Evolutionary conservation across 371 early-diverging fungal species (phyloP), one percentile per base, ranked within the genome.

Genomic region (Mortierella sp.): DNA sequence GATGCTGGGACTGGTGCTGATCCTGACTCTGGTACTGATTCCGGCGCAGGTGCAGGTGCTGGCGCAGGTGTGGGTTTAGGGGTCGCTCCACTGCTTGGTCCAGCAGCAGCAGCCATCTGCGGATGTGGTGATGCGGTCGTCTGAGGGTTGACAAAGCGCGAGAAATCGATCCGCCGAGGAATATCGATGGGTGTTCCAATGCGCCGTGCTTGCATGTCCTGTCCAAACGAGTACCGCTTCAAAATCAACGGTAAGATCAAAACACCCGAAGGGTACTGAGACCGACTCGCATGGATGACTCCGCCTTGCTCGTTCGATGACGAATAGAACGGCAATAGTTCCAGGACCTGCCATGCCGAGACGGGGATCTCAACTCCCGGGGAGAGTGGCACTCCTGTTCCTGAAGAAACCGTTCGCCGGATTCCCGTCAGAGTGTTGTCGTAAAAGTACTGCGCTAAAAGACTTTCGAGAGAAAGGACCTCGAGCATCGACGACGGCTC

Each of bases 341-440:
- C 90, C 54, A 93, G 79, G 5, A 90, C 92, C 78, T 92, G 92
- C 93, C 92, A 92, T 21, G 92, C 93, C 43, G 90, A 88, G 8
- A 91, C 91, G 5, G 90, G 88, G 3, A 87, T 76, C 35, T 87
- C 87, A 6, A 87, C 87, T 16, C 83, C 87, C 14, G 87, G 87
- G 0, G 87, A 87, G 14, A 82, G 76, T 10, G 87, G 87, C 6
- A 68, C 83, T 14, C 87, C 87, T 32, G 87, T 87, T 44, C 87
- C 87, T 21, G 87, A 73, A 38, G 87, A 87, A 11, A 87, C 75
- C 18, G 58, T 56, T 14, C 88, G 77, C n/a, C 89, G 78, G 55
- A 90, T 87, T 27, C 90, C 90, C 12, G 84, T 79, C 14, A 90
- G 79, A 2, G 84, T 82, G 58, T 83, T 90, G 75, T 86, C 84